Evolutionary conservation across 169 alveolate species (phyloP).

Genomic region (Cardiosporidium cionae): DNA sequence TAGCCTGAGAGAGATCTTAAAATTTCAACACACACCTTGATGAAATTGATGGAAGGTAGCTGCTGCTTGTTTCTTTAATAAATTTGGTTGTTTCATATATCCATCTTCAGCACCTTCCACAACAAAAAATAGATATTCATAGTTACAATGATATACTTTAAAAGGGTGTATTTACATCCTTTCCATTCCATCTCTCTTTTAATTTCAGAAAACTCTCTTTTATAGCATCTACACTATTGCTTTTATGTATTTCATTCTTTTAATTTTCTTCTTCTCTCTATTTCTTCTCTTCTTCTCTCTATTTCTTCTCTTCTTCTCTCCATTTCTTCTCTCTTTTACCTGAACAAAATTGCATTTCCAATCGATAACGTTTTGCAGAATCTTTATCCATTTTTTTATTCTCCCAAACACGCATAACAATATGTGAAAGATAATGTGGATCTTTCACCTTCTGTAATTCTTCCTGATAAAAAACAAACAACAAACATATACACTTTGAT

Average conservation of each 20-base stretch:
- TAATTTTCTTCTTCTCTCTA: background rate
- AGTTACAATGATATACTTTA: too few relatives aligned
- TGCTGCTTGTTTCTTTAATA: too few relatives aligned
- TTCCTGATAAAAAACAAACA: background rate
- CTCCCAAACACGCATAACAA: constrained; percentile 33
- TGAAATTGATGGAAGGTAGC: too few relatives aligned
- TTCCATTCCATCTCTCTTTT: too few relatives aligned
- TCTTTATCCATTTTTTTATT: background rate
- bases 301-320: background rate
- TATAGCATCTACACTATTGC: background rate
- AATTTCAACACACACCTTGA: too few relatives aligned
- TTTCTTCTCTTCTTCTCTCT: background rate
- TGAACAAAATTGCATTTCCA: background rate
- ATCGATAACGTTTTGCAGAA: background rate
- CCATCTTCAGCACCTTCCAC: too few relatives aligned
- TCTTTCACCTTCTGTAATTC: constrained; percentile 17
- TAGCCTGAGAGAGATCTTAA: too few relatives aligned
- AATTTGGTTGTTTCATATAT: too few relatives aligned
- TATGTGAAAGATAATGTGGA: constrained; percentile 31
- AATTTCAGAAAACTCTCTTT: too few relatives aligned
- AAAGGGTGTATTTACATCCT: too few relatives aligned
- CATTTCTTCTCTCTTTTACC: background rate
- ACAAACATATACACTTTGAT: background rate
- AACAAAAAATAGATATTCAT: too few relatives aligned
- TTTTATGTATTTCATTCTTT: background rate